Percentiles rank a stretch among this genome's conserved stretches.
Conservation (phyloP, 2,329 filamentous ascomycete genomes). For the Mycosphaerella arachidis region DNA sequence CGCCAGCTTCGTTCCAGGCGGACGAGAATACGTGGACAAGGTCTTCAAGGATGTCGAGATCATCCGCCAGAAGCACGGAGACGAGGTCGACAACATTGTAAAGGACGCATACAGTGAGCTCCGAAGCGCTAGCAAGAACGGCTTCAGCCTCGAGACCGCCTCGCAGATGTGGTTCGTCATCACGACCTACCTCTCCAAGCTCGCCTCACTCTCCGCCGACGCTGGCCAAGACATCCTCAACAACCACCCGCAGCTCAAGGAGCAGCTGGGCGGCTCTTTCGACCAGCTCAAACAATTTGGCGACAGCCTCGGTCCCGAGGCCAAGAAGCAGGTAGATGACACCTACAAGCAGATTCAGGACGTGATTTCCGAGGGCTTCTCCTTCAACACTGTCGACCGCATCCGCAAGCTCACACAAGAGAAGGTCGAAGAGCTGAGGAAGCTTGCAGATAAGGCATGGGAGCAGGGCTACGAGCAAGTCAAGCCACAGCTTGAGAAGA, state of each 20-base stretch:
- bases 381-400: conserved; percentile 50
- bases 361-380: conserved; percentile 59
- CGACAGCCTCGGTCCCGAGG: conserved; percentile 67
- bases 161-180: conserved; percentile 59
- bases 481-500: conserved; percentile 70
- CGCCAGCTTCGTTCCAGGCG: conserved; percentile 67
- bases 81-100: conserved; percentile 67
- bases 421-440: conserved; percentile 62
- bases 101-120: conserved; percentile 64
- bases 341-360: conserved; percentile 65
- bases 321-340: conserved; percentile 69
- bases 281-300: conserved; percentile 66
- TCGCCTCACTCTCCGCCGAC: conserved; percentile 60
- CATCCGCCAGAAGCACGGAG: conserved; percentile 61
- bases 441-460: conserved; percentile 68
- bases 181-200: conserved; percentile 55
- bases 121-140: conserved; percentile 53
- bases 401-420: conserved; percentile 62
- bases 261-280: conserved; percentile 64
- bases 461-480: conserved; percentile 63
- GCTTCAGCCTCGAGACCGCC: conserved; percentile 60
- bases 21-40: conserved; percentile 61
- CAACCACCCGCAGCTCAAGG: conserved; percentile 68
- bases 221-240: conserved; percentile 62
- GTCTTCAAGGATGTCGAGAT: conserved; percentile 68